phyloP scores from a whole-genome alignment of 345 rosid species.

The Brassica rapa region DNA sequence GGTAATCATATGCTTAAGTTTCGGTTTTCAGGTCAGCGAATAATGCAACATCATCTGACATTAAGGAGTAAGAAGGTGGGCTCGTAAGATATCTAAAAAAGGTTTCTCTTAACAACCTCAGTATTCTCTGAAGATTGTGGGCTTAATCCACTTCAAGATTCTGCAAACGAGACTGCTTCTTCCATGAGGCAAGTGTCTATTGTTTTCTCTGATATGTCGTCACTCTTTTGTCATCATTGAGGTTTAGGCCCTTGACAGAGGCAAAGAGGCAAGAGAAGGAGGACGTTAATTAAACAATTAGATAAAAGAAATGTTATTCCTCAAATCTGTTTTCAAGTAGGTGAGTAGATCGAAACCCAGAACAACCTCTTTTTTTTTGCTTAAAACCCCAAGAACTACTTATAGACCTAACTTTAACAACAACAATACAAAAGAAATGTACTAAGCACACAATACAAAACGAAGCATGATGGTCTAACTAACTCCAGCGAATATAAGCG shows the following conservation, averaged over 20 bases:
- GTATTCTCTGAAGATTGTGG: background rate
- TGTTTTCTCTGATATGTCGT: background rate
- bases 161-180: conserved; percentile 1
- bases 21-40: conserved; percentile 2
- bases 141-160: conserved; percentile 15
- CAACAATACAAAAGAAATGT: background rate
- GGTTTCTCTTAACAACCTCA: conserved; percentile 10
- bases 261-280: conserved; percentile 21
- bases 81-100: conserved; percentile 5
- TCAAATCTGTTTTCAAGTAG: background rate
- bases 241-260: background rate
- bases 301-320: background rate
- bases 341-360: background rate
- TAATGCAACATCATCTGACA: conserved; percentile 5
- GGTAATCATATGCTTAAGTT: background rate
- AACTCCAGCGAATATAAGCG: conserved; percentile 18
- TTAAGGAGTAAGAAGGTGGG: conserved; percentile 5
- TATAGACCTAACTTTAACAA: background rate
- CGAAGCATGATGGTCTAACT: background rate
- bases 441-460: background rate
- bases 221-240: background rate
- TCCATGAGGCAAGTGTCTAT: conserved; percentile 23
- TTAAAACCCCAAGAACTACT: background rate
- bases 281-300: background rate
- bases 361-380: too few relatives aligned